Evolutionary conservation across 768 basidiomycete species (phyloP), one percentile per base, ranked within the genome.

Genomic region (Lyophyllum shimeji): DNA sequence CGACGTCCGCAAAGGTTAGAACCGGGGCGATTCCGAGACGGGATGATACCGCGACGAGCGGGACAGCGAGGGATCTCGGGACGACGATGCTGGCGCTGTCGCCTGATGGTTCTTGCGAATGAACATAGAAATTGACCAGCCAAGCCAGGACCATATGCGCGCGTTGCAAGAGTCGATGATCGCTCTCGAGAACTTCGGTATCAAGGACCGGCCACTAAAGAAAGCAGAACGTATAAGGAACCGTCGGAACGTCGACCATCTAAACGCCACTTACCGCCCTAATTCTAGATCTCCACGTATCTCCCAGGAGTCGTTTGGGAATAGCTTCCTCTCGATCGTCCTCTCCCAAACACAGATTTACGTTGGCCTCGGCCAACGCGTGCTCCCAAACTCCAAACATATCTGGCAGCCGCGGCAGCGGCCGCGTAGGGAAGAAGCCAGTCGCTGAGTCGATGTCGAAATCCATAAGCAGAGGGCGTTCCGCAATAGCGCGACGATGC

Each of bases 1-100:
- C 95, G 17, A 92, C 94, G 68, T 97, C 96, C 24, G 95, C 91
- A 67, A 94, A 99, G 0, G 95, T 99, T 60, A 98, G 77, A 59
- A 99, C 84, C 3, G 96, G 96, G 6, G 95, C 94, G n/a, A 95
- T 86, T 50, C 84, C 85, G 40, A 99, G 80, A 50, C 80, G 71
- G 9, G 79, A 79, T 13, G 93, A 96, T 46, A 96, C 84, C 17
- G 79, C 65, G 25, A 91, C 81, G 25, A 97, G 78, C 0, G 96
- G 95, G 21, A 90, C 70, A 1, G 92, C 81, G 39, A 99, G 76
- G 9, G 87, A 80, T 56, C 82, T 78, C 2, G 96, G 96, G 31
- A 99, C 82, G 49, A 79, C 64, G 39, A 85, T 71, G 1, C 83
- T 69, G 5, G 61, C 52, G 48, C 71, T 67, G 46, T 67, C 56